These are phyloP conservation scores for Vigna radiata DNA, from an alignment of 306 rosid species.

Conservation along the genomic window DNA sequence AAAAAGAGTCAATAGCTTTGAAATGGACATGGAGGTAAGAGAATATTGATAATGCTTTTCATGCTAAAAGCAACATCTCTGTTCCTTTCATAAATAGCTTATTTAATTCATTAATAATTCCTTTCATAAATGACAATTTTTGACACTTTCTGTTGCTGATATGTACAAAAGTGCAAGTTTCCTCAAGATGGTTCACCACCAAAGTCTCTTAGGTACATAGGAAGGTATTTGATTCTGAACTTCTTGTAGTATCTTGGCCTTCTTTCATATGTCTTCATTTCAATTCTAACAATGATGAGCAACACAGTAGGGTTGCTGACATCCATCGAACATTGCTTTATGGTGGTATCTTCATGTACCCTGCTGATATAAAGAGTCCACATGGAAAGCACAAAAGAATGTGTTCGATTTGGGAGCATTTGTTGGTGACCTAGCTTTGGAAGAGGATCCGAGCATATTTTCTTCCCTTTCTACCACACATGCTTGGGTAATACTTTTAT, in stretches of 20 bases:
- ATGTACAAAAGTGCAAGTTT: slow-evolving; percentile 87
- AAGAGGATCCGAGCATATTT: no score
- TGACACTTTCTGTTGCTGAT: slow-evolving; percentile 51
- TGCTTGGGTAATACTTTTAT: no score
- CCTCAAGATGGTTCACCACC: slow-evolving; percentile 83
- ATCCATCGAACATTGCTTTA: slow-evolving; percentile 95
- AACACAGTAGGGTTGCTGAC: slow-evolving; percentile 94
- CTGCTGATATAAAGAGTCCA: slow-evolving; percentile 86
- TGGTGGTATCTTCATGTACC: slow-evolving; percentile 97
- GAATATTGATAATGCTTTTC: no score
- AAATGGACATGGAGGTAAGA: no score
- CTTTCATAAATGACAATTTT: background rate
- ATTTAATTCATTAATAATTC: background rate
- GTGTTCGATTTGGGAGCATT: no score
- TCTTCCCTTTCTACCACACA: no score
- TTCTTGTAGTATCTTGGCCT: background rate
- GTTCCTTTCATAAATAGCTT: slow-evolving; percentile 5
- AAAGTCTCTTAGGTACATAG: slow-evolving; percentile 88
- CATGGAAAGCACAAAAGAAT: slow-evolving; percentile 86
- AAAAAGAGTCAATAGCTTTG: no score
- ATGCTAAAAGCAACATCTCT: no score
- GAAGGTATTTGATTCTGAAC: slow-evolving; percentile 66
- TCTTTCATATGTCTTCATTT: slow-evolving; percentile 27
- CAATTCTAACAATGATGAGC: background rate
- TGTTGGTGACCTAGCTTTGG: no score